phyloP scores from a whole-genome alignment of 371 early-diverging fungal genomes.

The Smittium mucronatum region DNA sequence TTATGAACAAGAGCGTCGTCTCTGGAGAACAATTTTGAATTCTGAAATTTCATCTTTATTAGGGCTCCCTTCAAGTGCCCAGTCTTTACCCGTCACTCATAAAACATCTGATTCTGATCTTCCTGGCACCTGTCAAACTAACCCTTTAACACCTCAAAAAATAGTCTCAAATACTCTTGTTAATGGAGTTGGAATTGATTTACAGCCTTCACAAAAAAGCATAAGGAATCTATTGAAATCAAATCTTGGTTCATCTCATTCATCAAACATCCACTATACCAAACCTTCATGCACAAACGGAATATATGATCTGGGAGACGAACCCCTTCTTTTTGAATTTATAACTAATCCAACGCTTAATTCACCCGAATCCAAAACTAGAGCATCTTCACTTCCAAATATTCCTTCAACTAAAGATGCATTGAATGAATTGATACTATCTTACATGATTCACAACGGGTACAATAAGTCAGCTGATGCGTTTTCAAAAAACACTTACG shows the following conservation, averaged over 20 bases:
- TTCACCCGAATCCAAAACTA: neutral
- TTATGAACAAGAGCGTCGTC: slow-evolving; percentile 26
- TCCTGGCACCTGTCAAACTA: neutral
- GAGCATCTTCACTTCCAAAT: neutral
- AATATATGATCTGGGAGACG: neutral
- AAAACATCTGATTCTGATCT: slow-evolving; percentile 12
- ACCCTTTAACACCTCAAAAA: neutral
- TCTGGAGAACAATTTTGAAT: slow-evolving; percentile 6
- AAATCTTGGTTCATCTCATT: neutral
- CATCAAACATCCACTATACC: too few species aligned
- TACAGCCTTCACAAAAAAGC: too few species aligned
- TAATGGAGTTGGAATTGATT: too few species aligned
- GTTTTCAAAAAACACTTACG: slow-evolving; percentile 38
- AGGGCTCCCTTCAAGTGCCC: too few species aligned
- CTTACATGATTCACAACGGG: slow-evolving; percentile 66
- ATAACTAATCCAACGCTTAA: neutral
- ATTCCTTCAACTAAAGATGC: neutral
- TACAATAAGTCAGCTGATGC: slow-evolving; percentile 53
- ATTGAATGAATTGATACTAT: slow-evolving; percentile 39
- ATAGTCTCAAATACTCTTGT: neutral
- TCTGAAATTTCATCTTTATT: neutral
- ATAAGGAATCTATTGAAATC: too few species aligned
- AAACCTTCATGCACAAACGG: too few species aligned
- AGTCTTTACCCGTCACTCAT: neutral
- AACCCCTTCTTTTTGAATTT: neutral